These are phyloP conservation scores for Stipa capillata DNA, from an alignment of 176 grass and related monocot species.

Conservation along the genomic window DNA sequence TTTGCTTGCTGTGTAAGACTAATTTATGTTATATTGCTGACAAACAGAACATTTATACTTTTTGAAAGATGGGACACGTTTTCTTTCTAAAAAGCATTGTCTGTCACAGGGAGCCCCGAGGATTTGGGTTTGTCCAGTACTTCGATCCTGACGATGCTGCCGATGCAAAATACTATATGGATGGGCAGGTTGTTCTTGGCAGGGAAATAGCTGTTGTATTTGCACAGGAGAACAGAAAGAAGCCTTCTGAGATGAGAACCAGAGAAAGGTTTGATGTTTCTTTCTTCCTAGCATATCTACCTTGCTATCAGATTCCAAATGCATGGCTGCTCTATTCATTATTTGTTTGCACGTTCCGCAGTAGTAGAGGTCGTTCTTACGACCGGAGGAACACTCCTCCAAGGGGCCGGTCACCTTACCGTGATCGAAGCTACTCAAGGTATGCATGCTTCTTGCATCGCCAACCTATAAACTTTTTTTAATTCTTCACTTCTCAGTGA, in stretches of 20 bases:
- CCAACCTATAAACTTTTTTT: neutral
- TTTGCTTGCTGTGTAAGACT: neutral
- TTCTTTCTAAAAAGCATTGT: too few species aligned
- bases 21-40: neutral
- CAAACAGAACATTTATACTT: neutral
- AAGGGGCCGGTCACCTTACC: slow-evolving; percentile 39
- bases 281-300: neutral
- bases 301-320: neutral
- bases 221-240: slow-evolving; percentile 92
- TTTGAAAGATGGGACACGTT: neutral
- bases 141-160: slow-evolving; percentile 73
- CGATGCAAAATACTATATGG: slow-evolving; percentile 93
- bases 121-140: slow-evolving; percentile 96
- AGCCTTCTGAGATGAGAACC: slow-evolving; percentile 73
- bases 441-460: neutral
- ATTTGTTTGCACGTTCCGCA: neutral
- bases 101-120: slow-evolving; percentile 50
- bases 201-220: slow-evolving; percentile 90
- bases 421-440: slow-evolving; percentile 40
- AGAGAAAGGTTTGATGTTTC: slow-evolving; percentile 60
- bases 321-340: neutral
- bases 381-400: slow-evolving; percentile 30
- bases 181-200: slow-evolving; percentile 86
- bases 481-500: neutral
- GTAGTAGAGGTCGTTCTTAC: slow-evolving; percentile 34